Conservation (phyloP, 2,329 filamentous ascomycete genomes). For the Periconia digitata region DNA sequence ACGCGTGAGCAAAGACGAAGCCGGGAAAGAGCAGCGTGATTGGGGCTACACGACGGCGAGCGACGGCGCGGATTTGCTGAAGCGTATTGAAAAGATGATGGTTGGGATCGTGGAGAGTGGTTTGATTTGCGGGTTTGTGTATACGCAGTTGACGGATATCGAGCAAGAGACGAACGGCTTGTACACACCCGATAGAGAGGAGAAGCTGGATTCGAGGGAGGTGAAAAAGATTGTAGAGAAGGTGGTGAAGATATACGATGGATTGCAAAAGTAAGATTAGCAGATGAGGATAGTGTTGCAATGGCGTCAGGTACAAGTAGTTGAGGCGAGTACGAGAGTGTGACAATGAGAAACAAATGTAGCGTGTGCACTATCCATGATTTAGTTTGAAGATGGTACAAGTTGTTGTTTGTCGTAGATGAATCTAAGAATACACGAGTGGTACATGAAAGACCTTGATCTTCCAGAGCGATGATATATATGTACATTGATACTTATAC, state of each 20-base stretch:
- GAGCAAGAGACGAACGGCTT: conserved; percentile 71
- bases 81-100: conserved; percentile 60
- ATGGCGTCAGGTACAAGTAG: too few relatives aligned
- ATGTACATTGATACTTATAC: too few relatives aligned
- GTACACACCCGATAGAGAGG: conserved; percentile 62
- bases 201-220: conserved; percentile 59
- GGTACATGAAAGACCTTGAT: too few relatives aligned
- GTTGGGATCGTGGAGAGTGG: conserved; percentile 60
- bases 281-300: not conserved
- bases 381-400: too few relatives aligned
- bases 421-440: too few relatives aligned
- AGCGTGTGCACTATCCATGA: too few relatives aligned
- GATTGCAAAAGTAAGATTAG: conserved; percentile 17
- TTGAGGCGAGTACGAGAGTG: too few relatives aligned
- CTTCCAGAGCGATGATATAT: too few relatives aligned
- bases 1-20: conserved; percentile 32
- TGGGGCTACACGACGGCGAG: conserved; percentile 71
- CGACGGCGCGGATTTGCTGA: conserved; percentile 61
- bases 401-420: too few relatives aligned
- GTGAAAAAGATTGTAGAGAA: conserved; percentile 62
- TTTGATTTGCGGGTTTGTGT: conserved; percentile 64
- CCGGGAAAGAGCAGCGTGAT: conserved; percentile 49
- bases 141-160: conserved; percentile 65
- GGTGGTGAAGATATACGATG: conserved; percentile 23
- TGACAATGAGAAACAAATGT: too few relatives aligned